Base-by-base conservation (phyloP, 257 asterid species). In the Plectranthus barbatus region DNA sequence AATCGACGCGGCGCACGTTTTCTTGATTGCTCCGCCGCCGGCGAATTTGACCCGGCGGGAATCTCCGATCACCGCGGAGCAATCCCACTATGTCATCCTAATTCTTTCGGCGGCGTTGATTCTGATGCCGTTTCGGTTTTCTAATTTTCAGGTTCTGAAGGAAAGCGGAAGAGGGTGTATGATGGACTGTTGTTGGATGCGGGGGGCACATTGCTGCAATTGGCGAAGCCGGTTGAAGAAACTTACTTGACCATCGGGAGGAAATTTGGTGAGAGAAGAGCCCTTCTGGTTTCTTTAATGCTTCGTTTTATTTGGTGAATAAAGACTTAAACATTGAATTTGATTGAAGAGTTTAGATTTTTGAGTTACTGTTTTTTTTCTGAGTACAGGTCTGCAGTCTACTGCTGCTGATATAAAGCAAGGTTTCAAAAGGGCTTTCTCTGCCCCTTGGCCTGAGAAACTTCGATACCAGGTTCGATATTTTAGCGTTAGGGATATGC, bases 171-270 rank as follows among this genome's bases (percentile, higher is more conserved):
- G 68, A 84, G 81, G 78, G 82, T 85, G 26, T 86, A 80, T 55
- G 96, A 89, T 72, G 99, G 90, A 23, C 47, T 92, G 71, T 46
- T 92, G 52, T 69, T 92, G 69, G 99, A 92, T 56, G 99, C 99
- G 9, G 97, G 97, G 11, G 97, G 97, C 10, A 92, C 99, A 3
- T 85, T 92, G 44, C 79, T 92, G 80, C 99, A 89, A 63, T 77
- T 92, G 62, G 68, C 91, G 2, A 81, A 82, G 55, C 97, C 99
- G 2, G 95, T 92, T 51, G 99, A 77, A 71, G 81, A 89, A 47
- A 81, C 80, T 46, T 91, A 88, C 71, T 76, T 81, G 53, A 68
- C 72, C 29, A 80, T 89, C 68, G 96, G 99, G 74, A 67, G 67
- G 55, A 89, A 85, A 85, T 85, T 83, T 57, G 99, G 99, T 92